Conservation (phyloP, 805 yeast genomes). For the Danielozyma ontarioensis region DNA sequence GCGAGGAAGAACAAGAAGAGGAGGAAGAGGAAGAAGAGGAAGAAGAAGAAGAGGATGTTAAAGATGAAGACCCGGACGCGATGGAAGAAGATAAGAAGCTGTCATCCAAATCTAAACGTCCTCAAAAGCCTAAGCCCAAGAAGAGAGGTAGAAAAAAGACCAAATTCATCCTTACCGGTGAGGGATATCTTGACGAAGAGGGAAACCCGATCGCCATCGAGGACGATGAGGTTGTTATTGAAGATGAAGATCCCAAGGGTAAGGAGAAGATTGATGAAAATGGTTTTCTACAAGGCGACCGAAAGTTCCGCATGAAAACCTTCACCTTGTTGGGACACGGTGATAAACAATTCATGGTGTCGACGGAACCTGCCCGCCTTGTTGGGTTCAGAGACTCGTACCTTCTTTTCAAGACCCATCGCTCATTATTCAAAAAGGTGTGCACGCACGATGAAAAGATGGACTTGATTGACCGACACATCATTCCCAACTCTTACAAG, state of each 20-base stretch:
- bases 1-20: constrained; percentile 13
- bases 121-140: neutral
- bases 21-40: constrained; percentile 18
- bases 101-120: neutral
- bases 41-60: constrained; percentile 16
- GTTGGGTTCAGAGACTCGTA: constrained; percentile 93
- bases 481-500: constrained; percentile 85
- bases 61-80: constrained; percentile 17
- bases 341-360: constrained; percentile 73
- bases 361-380: constrained; percentile 94
- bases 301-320: constrained; percentile 67
- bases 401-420: constrained; percentile 81
- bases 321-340: constrained; percentile 66
- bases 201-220: constrained; percentile 62
- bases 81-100: constrained; percentile 11
- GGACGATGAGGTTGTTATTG: constrained; percentile 74
- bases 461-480: constrained; percentile 73
- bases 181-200: constrained; percentile 51
- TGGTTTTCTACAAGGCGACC: constrained; percentile 67
- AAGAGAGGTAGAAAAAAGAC: constrained; percentile 27
- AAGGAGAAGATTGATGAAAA: constrained; percentile 61
- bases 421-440: constrained; percentile 65
- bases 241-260: constrained; percentile 70
- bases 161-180: constrained; percentile 33
- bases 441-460: constrained; percentile 73